Conservation (phyloP, 345 rosid genomes). For the Brassica napus region Da-Ae NC_063436.1:7028501-7029000, state of each 20-base stretch:
- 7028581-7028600: slow-evolving; percentile 36
- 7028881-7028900: neutral
- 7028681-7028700: slow-evolving; percentile 53
- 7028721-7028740: slow-evolving; percentile 35
- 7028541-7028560: slow-evolving; percentile 9
- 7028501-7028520: neutral
- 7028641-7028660: slow-evolving; percentile 37
- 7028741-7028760: slow-evolving; percentile 39
- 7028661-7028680: slow-evolving; percentile 71
- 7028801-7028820: slow-evolving; percentile 54
- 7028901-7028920: neutral
- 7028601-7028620: slow-evolving; percentile 39
- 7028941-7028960: no score
- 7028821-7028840: slow-evolving; percentile 52
- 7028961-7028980: no score
- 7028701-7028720: slow-evolving; percentile 29
- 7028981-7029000: no score
- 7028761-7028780: slow-evolving; percentile 85
- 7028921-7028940: no score
- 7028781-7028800: slow-evolving; percentile 94
- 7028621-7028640: slow-evolving; percentile 31
- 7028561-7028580: slow-evolving; percentile 33
- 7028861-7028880: neutral
- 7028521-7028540: slow-evolving; percentile 18
- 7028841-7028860: slow-evolving; percentile 14